Evolutionary conservation across 2,329 filamentous ascomycete species (phyloP).

Genomic region (Cladosporium sp.): DNA sequence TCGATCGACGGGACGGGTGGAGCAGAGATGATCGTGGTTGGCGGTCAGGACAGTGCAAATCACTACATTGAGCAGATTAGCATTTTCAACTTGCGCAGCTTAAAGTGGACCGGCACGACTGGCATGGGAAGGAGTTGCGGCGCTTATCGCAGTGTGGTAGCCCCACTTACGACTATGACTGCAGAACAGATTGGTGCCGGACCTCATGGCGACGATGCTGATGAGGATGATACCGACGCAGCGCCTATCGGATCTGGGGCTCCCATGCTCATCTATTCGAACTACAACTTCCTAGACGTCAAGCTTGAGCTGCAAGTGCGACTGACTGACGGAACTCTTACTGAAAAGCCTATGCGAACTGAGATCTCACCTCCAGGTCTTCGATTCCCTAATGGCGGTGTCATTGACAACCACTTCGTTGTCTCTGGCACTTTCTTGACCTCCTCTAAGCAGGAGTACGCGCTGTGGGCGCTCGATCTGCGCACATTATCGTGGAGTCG

Average conservation of each 20-base stretch:
- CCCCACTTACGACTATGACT: conserved; percentile 65
- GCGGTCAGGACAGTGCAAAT: conserved; percentile 94
- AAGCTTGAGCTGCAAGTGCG: conserved; percentile 91
- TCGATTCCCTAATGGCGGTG: conserved; percentile 89
- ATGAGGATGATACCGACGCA: conserved; percentile 32
- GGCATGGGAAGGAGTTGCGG: conserved; percentile 86
- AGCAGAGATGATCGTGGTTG: conserved; percentile 94
- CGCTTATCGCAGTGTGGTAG: conserved; percentile 91
- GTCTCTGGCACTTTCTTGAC: conserved; percentile 96
- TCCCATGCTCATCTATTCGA: conserved; percentile 93
- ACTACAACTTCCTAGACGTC: conserved; percentile 97
- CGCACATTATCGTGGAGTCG: conserved; percentile 86
- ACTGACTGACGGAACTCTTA: conserved; percentile 71
- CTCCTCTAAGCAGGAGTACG: conserved; percentile 96
- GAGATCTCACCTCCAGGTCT: conserved; percentile 83
- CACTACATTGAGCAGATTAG: conserved; percentile 99
- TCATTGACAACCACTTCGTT: conserved; percentile 94
- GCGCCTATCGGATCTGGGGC: conserved; percentile 40
- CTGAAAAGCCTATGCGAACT: conserved; percentile 83
- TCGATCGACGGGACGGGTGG: conserved; percentile 86
- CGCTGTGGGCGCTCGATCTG: conserved; percentile 88
- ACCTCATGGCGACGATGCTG: conserved; percentile 36
- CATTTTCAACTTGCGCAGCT: conserved; percentile 89
- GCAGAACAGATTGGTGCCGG: conserved; percentile 60
- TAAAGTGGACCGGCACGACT: conserved; percentile 92